Conservation (phyloP, 805 yeast species). For the Candida berthetii region DNA sequence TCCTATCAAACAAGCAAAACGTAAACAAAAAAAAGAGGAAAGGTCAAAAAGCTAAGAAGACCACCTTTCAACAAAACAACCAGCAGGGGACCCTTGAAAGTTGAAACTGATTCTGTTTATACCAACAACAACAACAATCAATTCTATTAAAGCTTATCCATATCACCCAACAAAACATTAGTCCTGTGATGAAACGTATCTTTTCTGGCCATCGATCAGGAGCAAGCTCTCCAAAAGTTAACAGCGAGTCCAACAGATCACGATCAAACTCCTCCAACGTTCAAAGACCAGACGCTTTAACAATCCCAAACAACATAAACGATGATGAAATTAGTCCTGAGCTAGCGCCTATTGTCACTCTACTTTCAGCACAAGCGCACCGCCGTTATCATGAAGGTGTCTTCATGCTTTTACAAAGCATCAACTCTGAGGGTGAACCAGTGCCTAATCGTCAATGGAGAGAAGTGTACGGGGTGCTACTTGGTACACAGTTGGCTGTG, state of each 20-base stretch:
- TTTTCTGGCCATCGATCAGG: slow-evolving; percentile 16
- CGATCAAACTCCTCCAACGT: slow-evolving; percentile 11
- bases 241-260: slow-evolving; percentile 4
- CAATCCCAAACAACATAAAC: no score
- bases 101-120: no score
- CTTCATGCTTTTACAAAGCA: slow-evolving; percentile 65
- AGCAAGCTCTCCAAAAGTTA: slow-evolving; percentile 11
- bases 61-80: no score
- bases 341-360: slow-evolving; percentile 61
- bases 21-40: no score
- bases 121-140: no score
- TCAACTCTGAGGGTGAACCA: slow-evolving; percentile 82
- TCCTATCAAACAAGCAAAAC: no score
- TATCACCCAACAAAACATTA: not conserved
- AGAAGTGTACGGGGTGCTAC: slow-evolving; percentile 86
- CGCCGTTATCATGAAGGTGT: slow-evolving; percentile 74
- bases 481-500: slow-evolving; percentile 86
- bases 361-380: slow-evolving; percentile 67
- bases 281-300: slow-evolving; percentile 3
- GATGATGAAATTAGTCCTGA: slow-evolving; percentile 27
- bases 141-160: no score
- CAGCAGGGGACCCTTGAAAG: no score
- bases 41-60: no score
- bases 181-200: slow-evolving; percentile 15
- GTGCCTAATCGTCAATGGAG: slow-evolving; percentile 75